These are phyloP conservation scores for Leccinellum luteum DNA, from an alignment of 768 basidiomycete genomes.

Conservation along the genomic window DNA sequence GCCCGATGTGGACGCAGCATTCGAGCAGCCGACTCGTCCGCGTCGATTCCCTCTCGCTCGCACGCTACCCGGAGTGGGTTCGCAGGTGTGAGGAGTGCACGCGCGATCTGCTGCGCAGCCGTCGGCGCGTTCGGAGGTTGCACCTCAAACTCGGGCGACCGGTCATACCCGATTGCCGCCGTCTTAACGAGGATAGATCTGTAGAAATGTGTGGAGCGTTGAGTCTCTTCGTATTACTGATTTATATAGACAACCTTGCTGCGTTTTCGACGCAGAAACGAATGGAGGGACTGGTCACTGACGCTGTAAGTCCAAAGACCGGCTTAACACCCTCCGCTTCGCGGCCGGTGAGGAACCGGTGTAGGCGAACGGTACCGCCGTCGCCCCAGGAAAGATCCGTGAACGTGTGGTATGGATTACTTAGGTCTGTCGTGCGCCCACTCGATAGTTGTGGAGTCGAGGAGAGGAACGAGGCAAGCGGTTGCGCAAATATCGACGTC, in stretches of 20 bases:
- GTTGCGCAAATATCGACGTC: conserved; percentile 79
- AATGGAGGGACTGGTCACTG: conserved; percentile 28
- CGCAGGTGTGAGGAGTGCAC: conserved; percentile 35
- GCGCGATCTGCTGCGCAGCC: conserved; percentile 40
- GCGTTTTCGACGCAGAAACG: neutral
- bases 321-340: conserved; percentile 85
- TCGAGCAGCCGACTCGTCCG: conserved; percentile 12
- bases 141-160: conserved; percentile 43
- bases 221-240: neutral
- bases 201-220: conserved; percentile 25
- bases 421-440: conserved; percentile 49
- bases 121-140: conserved; percentile 43
- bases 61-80: conserved; percentile 27
- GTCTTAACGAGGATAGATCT: conserved; percentile 50
- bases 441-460: conserved; percentile 59
- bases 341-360: conserved; percentile 82
- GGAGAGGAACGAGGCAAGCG: conserved; percentile 68
- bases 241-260: neutral
- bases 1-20: conserved; percentile 11
- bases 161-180: conserved; percentile 49
- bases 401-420: conserved; percentile 57
- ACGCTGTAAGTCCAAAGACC: conserved; percentile 86
- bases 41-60: conserved; percentile 25
- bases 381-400: conserved; percentile 51
- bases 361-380: conserved; percentile 47